A percentile compares a stretch with the other conserved stretches of the same genome.
phyloP scores from a whole-genome alignment of 768 basidiomycete genomes.

The Mycena vitilis region DNA sequence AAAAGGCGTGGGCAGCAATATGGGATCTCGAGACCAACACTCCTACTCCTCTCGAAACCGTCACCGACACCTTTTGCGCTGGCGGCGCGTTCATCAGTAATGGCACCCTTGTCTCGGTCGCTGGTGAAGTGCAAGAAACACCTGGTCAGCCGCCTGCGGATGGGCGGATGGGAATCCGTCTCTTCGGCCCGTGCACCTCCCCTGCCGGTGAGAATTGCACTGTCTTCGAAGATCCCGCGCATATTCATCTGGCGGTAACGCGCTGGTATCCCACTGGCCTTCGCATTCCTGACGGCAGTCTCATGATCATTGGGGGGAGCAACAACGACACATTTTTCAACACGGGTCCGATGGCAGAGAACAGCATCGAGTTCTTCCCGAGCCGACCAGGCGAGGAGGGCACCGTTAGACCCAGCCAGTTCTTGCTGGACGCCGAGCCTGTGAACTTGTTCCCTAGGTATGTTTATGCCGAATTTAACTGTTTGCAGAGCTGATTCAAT shows the following conservation, averaged over 20 bases:
- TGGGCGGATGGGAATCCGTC: constrained; percentile 38
- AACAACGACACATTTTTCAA: constrained; percentile 43
- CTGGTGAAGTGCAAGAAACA: too few relatives aligned
- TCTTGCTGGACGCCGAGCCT: constrained; percentile 35
- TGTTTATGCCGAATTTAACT: constrained; percentile 2
- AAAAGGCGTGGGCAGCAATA: constrained; percentile 37
- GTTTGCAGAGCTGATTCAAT: constrained; percentile 42
- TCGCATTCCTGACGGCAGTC: constrained; percentile 38
- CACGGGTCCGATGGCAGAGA: constrained; percentile 20
- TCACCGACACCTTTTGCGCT: constrained; percentile 40
- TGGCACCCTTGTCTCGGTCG: constrained; percentile 40
- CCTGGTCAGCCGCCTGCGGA: too few relatives aligned
- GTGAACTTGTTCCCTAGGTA: constrained; percentile 41
- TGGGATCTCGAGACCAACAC: constrained; percentile 40
- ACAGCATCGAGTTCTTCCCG: constrained; percentile 41
- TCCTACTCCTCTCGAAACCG: constrained; percentile 23
- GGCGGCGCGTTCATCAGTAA: constrained; percentile 38
- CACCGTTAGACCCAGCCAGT: constrained; percentile 31
- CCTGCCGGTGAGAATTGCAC: constrained; percentile 39
- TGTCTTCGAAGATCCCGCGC: constrained; percentile 39
- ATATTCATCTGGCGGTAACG: constrained; percentile 35
- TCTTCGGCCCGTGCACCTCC: constrained; percentile 41
- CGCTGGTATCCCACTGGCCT: constrained; percentile 42
- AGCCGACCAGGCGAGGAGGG: constrained; percentile 34
- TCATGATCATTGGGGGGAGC: constrained; percentile 50